Evolutionary conservation across 78 protist species (phyloP).

Genomic region (Dictyostelium capitatum): DNA sequence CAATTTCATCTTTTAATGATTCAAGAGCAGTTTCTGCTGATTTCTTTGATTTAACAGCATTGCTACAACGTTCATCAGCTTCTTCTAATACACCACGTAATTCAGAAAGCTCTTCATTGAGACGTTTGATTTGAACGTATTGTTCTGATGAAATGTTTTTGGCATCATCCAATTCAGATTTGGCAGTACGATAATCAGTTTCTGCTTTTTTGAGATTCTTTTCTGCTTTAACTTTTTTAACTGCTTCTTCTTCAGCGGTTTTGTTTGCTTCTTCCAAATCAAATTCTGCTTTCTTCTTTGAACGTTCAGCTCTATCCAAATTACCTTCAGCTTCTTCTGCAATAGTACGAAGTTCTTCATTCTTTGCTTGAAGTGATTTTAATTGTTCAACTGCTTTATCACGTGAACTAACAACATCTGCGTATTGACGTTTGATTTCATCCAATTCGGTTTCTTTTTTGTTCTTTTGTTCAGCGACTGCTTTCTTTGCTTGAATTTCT

Average conservation of each 20-base stretch:
- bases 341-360: slow-evolving; percentile 40
- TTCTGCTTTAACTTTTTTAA: slow-evolving; percentile 53
- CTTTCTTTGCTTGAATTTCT: slow-evolving; percentile 50
- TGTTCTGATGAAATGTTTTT: slow-evolving; percentile 57
- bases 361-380: slow-evolving; percentile 79
- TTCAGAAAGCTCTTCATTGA: slow-evolving; percentile 82
- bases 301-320: slow-evolving; percentile 77
- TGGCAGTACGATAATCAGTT: slow-evolving; percentile 47
- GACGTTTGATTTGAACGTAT: slow-evolving; percentile 80
- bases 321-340: slow-evolving; percentile 81
- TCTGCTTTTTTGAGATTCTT: slow-evolving; percentile 73
- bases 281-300: slow-evolving; percentile 72
- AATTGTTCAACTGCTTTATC: slow-evolving; percentile 71
- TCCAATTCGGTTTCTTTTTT: slow-evolving; percentile 79
- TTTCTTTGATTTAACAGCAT: slow-evolving; percentile 70
- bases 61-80: slow-evolving; percentile 60
- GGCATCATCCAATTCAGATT: slow-evolving; percentile 44
- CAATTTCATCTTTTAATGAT: slow-evolving; percentile 71
- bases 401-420: slow-evolving; percentile 70
- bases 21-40: slow-evolving; percentile 70
- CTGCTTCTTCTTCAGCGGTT: slow-evolving; percentile 61
- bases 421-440: slow-evolving; percentile 76
- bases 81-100: slow-evolving; percentile 62
- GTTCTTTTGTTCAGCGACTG: slow-evolving; percentile 47
- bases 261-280: slow-evolving; percentile 77